Conservation (phyloP, 2,329 filamentous ascomycete genomes). For the Lecanosticta acicola region DNA sequence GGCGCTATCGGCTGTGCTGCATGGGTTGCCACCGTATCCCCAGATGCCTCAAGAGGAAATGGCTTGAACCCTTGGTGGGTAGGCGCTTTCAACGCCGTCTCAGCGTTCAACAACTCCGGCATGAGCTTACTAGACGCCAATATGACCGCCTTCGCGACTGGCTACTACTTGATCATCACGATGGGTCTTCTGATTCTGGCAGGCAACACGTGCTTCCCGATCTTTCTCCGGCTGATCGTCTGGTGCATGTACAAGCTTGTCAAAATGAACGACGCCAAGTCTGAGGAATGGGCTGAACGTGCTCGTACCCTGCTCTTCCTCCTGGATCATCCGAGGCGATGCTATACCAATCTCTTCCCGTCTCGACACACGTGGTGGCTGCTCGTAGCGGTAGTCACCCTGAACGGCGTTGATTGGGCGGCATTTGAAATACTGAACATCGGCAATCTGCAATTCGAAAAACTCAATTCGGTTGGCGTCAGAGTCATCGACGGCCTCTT, state of each 20-base stretch:
- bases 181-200: conserved; percentile 44
- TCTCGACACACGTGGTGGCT: conserved; percentile 56
- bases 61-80: conserved; percentile 63
- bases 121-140: conserved; percentile 63
- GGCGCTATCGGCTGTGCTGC: conserved; percentile 56
- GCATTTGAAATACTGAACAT: conserved; percentile 52
- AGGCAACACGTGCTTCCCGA: conserved; percentile 54
- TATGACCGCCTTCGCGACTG: conserved; percentile 55
- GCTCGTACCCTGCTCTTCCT: conserved; percentile 50
- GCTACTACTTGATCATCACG: conserved; percentile 43
- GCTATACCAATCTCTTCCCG: conserved; percentile 59
- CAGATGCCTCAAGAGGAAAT: conserved; percentile 48
- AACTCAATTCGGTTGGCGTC: conserved; percentile 39
- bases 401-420: conserved; percentile 52
- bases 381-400: conserved; percentile 44
- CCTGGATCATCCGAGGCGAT: conserved; percentile 57
- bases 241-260: conserved; percentile 50
- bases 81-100: conserved; percentile 61
- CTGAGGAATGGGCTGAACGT: conserved; percentile 35
- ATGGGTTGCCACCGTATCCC: conserved; percentile 52
- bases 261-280: conserved; percentile 32
- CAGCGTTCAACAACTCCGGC: conserved; percentile 66
- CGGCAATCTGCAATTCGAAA: conserved; percentile 46
- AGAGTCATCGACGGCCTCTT: conserved; percentile 54
- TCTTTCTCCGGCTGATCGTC: conserved; percentile 53